A percentile compares a stretch with the other conserved stretches of the same genome.
These are phyloP conservation scores for Salix exigua DNA, from an alignment of 345 rosid genomes.

Conservation along the genomic window DNA sequence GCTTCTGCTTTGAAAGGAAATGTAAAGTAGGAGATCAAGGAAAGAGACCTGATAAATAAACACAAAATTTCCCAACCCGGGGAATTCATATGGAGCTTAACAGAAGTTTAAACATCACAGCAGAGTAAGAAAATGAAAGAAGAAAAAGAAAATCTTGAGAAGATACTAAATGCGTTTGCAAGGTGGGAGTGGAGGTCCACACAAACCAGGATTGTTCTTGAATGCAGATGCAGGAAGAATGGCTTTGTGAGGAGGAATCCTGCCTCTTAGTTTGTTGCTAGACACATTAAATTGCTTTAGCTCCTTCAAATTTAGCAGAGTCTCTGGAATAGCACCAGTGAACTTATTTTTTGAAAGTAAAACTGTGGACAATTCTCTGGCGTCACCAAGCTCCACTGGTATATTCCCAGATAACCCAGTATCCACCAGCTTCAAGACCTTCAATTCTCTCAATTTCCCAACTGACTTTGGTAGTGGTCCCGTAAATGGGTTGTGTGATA, in stretches of 20 bases:
- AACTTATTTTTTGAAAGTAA: constrained; percentile 46
- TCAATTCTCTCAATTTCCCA: constrained; percentile 35
- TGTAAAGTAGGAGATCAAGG: background rate
- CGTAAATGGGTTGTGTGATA: constrained; percentile 39
- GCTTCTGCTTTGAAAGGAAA: background rate
- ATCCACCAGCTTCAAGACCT: constrained; percentile 31
- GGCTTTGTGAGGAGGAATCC: constrained; percentile 41
- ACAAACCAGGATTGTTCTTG: constrained; percentile 40
- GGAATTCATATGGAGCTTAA: background rate
- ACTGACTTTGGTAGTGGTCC: constrained; percentile 47
- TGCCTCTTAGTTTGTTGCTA: constrained; percentile 34
- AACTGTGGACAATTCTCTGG: constrained; percentile 33
- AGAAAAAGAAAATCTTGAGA: background rate
- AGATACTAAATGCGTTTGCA: constrained; percentile 25
- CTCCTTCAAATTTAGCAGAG: constrained; percentile 32
- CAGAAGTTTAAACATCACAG: background rate
- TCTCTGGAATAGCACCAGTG: constrained; percentile 36
- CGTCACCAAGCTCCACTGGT: constrained; percentile 42
- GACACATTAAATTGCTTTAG: constrained; percentile 48
- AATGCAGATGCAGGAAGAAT: constrained; percentile 43
- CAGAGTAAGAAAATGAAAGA: background rate
- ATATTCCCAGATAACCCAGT: constrained; percentile 39
- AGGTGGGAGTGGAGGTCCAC: constrained; percentile 54
- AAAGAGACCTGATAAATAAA: background rate
- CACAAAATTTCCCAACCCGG: background rate